Conservation (phyloP, 73 alveolate species). For the Tetrahymena borealis region DNA sequence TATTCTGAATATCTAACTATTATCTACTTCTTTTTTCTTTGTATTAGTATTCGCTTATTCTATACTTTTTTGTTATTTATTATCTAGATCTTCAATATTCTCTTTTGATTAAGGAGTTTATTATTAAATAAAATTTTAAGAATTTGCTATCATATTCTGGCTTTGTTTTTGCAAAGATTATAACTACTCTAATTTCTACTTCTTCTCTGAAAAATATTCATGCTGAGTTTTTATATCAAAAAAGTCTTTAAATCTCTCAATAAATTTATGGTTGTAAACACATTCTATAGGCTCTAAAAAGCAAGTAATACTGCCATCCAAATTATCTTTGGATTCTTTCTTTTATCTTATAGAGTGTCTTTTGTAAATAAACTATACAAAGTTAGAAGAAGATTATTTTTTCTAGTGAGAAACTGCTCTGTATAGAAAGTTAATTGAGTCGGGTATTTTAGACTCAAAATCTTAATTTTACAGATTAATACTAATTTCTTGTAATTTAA, state of each 20-base stretch:
- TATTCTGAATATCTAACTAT: background rate
- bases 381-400: background rate
- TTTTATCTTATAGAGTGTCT: slow-evolving; percentile 3
- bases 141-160: background rate
- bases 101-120: background rate
- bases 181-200: background rate
- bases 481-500: slow-evolving; percentile 4
- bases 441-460: background rate
- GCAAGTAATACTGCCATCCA: slow-evolving; percentile 20
- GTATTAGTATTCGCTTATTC: too few relatives aligned
- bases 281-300: slow-evolving; percentile 40
- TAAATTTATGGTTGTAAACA: background rate
- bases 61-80: background rate
- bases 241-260: slow-evolving; percentile 20
- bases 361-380: slow-evolving; percentile 9
- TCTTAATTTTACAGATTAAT: slow-evolving; percentile 10
- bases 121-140: background rate
- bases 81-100: background rate
- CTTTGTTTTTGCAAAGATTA: background rate
- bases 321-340: slow-evolving; percentile 2
- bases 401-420: background rate
- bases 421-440: background rate
- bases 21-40: background rate
- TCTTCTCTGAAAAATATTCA: slow-evolving; percentile 11
- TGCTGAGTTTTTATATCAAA: slow-evolving; percentile 11